Conservation (phyloP, 208 protist genomes). For the Trypanosoma brucei region DNA sequence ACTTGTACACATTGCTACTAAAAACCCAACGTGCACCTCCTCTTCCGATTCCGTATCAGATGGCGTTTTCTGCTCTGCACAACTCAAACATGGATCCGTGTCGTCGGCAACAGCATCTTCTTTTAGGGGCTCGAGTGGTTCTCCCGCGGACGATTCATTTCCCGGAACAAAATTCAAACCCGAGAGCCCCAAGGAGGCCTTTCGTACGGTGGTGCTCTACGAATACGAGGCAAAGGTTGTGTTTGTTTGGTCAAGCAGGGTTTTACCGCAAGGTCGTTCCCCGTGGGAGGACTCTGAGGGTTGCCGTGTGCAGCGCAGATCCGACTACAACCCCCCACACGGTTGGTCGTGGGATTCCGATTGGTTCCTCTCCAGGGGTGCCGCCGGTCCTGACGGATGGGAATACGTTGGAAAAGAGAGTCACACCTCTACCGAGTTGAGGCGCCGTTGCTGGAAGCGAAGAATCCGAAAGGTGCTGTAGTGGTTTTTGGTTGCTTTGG, state of each 20-base stretch:
- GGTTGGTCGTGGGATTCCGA: constrained; percentile 58
- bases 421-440: constrained; percentile 30
- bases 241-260: constrained; percentile 49
- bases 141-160: background rate
- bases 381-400: constrained; percentile 17
- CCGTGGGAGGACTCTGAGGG: constrained; percentile 63
- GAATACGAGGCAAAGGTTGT: constrained; percentile 63
- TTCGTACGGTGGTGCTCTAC: constrained; percentile 31
- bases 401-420: constrained; percentile 29
- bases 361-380: constrained; percentile 27
- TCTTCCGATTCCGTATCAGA: background rate
- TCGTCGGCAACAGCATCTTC: background rate
- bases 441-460: constrained; percentile 67
- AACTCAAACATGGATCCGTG: too few relatives aligned
- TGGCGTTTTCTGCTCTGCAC: background rate
- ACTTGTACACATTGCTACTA: constrained; percentile 15
- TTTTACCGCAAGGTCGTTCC: constrained; percentile 38
- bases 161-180: background rate
- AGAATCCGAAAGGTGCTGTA: constrained; percentile 3
- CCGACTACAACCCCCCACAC: constrained; percentile 32
- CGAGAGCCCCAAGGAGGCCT: background rate
- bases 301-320: constrained; percentile 27
- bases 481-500: constrained; percentile 6
- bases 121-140: background rate
- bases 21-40: constrained; percentile 4